Percentiles rank a stretch among this genome's conserved stretches.
Evolutionary conservation across 1,139 yeast species (phyloP).

Genomic region (Candida anutae): DNA sequence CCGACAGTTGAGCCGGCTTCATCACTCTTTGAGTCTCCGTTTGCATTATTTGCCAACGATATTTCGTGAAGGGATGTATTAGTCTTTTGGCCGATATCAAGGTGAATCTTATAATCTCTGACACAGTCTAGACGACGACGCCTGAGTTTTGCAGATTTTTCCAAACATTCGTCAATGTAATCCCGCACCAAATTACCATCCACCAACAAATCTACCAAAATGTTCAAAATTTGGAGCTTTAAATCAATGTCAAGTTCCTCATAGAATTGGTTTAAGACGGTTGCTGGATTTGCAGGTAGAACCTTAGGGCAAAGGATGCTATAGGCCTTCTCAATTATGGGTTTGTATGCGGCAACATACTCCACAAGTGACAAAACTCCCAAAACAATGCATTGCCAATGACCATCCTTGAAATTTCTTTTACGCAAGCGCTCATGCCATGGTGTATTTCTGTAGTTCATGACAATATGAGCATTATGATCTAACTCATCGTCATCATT

Average conservation of each 20-base stretch:
- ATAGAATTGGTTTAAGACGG: slow-evolving; percentile 47
- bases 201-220: slow-evolving; percentile 50
- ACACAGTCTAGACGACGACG: slow-evolving; percentile 63
- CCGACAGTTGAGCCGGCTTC: not conserved
- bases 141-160: slow-evolving; percentile 53
- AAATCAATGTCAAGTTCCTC: slow-evolving; percentile 38
- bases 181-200: slow-evolving; percentile 54
- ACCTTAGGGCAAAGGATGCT: slow-evolving; percentile 51
- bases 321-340: slow-evolving; percentile 38
- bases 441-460: slow-evolving; percentile 53
- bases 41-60: slow-evolving; percentile 4
- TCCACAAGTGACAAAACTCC: slow-evolving; percentile 64
- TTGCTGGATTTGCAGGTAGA: slow-evolving; percentile 38
- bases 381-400: slow-evolving; percentile 72
- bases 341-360: slow-evolving; percentile 47
- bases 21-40: slow-evolving; percentile 2
- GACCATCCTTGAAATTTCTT: slow-evolving; percentile 75
- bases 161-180: slow-evolving; percentile 63
- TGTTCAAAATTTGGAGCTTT: slow-evolving; percentile 45
- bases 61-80: slow-evolving; percentile 32
- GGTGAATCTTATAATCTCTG: slow-evolving; percentile 46
- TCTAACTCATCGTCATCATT: slow-evolving; percentile 11
- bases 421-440: slow-evolving; percentile 77
- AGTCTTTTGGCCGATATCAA: slow-evolving; percentile 43
- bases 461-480: slow-evolving; percentile 48